Conservation (phyloP, 2,329 filamentous ascomycete species). For the Diaporthe sp. region DNA sequence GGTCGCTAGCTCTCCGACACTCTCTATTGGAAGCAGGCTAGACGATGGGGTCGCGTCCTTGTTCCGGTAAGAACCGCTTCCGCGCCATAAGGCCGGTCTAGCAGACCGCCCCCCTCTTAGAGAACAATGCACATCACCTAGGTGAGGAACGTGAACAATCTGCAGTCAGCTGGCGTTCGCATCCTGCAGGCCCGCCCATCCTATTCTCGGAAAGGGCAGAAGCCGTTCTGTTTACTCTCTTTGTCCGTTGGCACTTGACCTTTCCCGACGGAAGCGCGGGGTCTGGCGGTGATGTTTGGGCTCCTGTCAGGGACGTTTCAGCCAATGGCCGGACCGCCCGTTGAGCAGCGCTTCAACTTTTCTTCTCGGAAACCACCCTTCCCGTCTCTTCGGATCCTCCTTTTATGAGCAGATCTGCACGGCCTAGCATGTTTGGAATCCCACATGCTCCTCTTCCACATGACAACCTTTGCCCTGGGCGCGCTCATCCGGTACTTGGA, state of each 20-base stretch:
- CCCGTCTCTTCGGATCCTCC: slow-evolving; percentile 23
- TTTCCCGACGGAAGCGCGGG: background rate
- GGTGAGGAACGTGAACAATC: background rate
- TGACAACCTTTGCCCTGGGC: background rate
- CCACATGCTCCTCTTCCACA: background rate
- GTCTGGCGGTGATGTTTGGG: slow-evolving; percentile 17
- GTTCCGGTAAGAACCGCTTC: slow-evolving; percentile 17
- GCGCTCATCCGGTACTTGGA: slow-evolving; percentile 15
- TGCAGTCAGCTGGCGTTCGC: slow-evolving; percentile 2
- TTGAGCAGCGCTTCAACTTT: slow-evolving; percentile 21
- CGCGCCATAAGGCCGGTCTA: slow-evolving; percentile 30
- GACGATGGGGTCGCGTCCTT: slow-evolving; percentile 10
- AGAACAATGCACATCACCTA: slow-evolving; percentile 3
- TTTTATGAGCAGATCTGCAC: slow-evolving; percentile 25
- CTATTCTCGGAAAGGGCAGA: background rate
- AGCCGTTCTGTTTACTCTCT: slow-evolving; percentile 18
- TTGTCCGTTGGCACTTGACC: background rate
- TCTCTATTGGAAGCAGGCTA: slow-evolving; percentile 18
- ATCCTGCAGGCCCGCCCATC: slow-evolving; percentile 2
- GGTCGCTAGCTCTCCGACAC: background rate
- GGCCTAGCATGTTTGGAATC: slow-evolving; percentile 28
- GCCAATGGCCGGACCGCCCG: slow-evolving; percentile 30
- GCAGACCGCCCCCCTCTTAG: background rate
- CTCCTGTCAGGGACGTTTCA: slow-evolving; percentile 34
- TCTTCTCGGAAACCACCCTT: slow-evolving; percentile 29